A percentile compares a stretch with the other conserved stretches of the same genome.
Conservation (phyloP, 2,329 filamentous ascomycete species). For the Neofusicoccum sp. region DNA sequence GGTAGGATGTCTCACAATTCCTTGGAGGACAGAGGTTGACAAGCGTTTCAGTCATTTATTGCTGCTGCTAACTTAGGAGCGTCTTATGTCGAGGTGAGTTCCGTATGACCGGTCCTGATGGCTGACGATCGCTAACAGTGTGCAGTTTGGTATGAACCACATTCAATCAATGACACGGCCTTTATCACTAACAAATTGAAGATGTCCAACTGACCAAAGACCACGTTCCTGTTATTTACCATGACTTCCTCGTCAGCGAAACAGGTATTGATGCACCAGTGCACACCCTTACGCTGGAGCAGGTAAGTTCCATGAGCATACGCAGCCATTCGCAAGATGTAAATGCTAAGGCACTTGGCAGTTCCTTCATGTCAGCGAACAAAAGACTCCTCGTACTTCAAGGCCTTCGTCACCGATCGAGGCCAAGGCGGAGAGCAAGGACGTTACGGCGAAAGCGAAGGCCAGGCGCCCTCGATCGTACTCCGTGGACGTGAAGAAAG, state of each 20-base stretch:
- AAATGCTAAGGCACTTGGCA: background rate
- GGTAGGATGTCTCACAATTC: conserved; percentile 23
- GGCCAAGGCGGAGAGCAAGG: conserved; percentile 20
- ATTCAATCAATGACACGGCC: background rate
- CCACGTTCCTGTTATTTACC: conserved; percentile 95
- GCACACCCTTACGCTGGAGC: conserved; percentile 89
- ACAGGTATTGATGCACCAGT: conserved; percentile 96
- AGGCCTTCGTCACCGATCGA: conserved; percentile 46
- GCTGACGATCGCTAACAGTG: conserved; percentile 16
- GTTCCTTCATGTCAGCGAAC: conserved; percentile 80
- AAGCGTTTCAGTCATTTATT: conserved; percentile 71
- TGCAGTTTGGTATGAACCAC: conserved; percentile 26
- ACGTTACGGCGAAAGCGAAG: conserved; percentile 21
- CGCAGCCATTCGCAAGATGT: conserved; percentile 18
- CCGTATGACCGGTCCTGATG: background rate
- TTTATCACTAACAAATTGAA: conserved; percentile 32
- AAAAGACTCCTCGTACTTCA: conserved; percentile 46
- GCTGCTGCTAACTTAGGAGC: conserved; percentile 90
- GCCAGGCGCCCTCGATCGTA: conserved; percentile 52
- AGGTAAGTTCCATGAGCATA: conserved; percentile 40
- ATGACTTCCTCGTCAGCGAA: conserved; percentile 96
- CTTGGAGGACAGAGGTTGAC: conserved; percentile 19
- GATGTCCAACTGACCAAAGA: conserved; percentile 99
- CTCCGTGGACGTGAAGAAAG: conserved; percentile 56
- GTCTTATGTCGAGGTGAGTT: conserved; percentile 61